Base-by-base conservation (phyloP, 306 rosid genomes). In the Prosopis cineraria region DNA sequence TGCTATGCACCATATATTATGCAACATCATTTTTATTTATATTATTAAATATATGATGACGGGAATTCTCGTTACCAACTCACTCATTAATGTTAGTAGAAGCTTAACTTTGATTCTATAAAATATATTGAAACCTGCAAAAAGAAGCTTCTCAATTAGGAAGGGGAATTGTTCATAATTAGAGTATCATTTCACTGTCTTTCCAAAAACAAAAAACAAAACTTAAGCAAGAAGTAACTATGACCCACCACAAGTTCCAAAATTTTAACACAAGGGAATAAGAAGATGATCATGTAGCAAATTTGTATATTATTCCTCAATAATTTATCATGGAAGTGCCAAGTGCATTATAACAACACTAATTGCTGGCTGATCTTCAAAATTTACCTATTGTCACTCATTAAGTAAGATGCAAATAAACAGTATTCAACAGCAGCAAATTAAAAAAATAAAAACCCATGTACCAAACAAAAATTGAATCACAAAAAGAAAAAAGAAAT, bases 271-370 rank as follows among this genome's bases (percentile, higher is more conserved):
- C 13, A 40, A 64, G 30, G 3, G 39, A 64, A 72, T 36, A 64
- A 48, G 63, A 62, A 80, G 60, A 53, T 40, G 17, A 63, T 37
- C 43, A 64, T 63, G 59, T 39, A 37, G 50, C 12, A 73, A 73
- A 73, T 4, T 64, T 64, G n/a, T 52, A 48, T 66, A 27, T 37
- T 39, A 27, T 37, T 50, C 48, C 36, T 40, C 16, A 33, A 50
- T 50, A 43, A 9, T 55, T 55, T 24, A 20, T 55, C 30, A 55
- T 70, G 48, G 47, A 64, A 68, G 41, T 3, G 50, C 66, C 58
- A 27, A n/a, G 41, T 31, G 31, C 30, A 40, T 68, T 36, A 59
- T 60, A 81, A 76, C 73, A 70, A 53, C 41, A 70, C 53, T 68
- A 70, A 75, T 47, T 29, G 34, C 73, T 52, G 25, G 33, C 50